Base-by-base conservation (phyloP, 2,329 filamentous ascomycete species). In the Aspergillus eucalypticola region DNA sequence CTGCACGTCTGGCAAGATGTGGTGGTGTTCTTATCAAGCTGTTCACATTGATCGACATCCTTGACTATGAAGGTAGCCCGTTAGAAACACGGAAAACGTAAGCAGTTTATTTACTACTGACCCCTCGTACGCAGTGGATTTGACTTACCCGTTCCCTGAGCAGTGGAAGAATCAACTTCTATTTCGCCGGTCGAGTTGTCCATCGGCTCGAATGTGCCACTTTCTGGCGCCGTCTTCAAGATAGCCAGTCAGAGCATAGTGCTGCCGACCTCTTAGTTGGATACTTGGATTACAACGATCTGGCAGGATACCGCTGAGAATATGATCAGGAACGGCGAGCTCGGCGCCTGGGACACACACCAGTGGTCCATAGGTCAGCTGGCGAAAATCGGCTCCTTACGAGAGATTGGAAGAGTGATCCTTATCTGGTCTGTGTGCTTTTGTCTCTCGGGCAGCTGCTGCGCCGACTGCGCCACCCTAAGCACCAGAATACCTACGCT, bases 391-490 rank as follows among this genome's bases (percentile, higher is more conserved):
- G 29, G 29, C 29, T 32, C 29, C 29, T 32, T 32, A 32, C 59
- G 11, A 51, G 51, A 7, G 50, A 62, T 42, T 65, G 63, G 64
- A 58, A 32, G 8, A 41, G 59, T 32, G 63, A 65, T 54, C 60
- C 63, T 11, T 65, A 66, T 54, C 63, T 63, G 17, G 2, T 65
- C 21, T 64, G 63, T 54, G 41, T 53, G 35, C 54, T 66, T 15
- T 49, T 66, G 21, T 57, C 63, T 39, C 57, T 66, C 23, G 62
- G 60, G 13, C 64, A 66, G 46, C 35, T 60, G n/a, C 54, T 65
- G 35, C 50, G 62, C 42, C 58, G 39, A 5, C 27, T 57, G 27
- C 11, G 39, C 10, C 8, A 2, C 1, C 8, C 38, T 51, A 25
- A 42, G 19, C 10, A 32, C 10, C 58, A 35, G 51, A 35, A 2